Evolutionary conservation across 345 rosid genomes (phyloP).

Genomic region (Euclidium syriacum): DNA sequence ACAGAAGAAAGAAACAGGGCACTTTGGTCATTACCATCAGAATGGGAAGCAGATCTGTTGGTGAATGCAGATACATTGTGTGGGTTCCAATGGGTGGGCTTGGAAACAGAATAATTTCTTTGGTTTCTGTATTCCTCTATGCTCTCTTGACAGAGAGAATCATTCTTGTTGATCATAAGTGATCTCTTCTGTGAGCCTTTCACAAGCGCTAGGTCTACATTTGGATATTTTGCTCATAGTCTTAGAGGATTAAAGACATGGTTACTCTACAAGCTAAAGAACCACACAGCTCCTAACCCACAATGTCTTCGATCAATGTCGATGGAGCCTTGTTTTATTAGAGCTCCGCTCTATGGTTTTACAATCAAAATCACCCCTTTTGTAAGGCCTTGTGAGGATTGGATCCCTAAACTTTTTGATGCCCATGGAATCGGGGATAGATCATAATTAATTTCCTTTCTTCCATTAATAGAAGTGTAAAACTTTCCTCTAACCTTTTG

Average conservation of each 20-base stretch:
- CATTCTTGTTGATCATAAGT: conserved; percentile 40
- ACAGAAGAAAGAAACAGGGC: conserved; percentile 28
- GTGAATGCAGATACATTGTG: too few species aligned
- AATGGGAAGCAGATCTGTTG: not conserved
- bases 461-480: too few species aligned
- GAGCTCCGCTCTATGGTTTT: conserved; percentile 22
- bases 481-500: too few species aligned
- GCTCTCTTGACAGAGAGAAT: too few species aligned
- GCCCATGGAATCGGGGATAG: too few species aligned
- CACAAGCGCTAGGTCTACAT: conserved; percentile 23
- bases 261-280: conserved; percentile 10
- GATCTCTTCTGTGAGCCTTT: conserved; percentile 54
- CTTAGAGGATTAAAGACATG: too few species aligned
- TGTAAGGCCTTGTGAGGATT: conserved; percentile 28
- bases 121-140: too few species aligned
- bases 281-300: conserved; percentile 14
- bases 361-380: not conserved
- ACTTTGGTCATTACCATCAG: conserved; percentile 11
- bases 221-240: too few species aligned
- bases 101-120: conserved; percentile 46
- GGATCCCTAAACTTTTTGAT: conserved; percentile 15
- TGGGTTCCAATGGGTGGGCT: conserved; percentile 46
- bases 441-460: too few species aligned
- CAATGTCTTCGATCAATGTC: conserved; percentile 16
- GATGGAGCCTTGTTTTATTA: conserved; percentile 30